phyloP scores from a whole-genome alignment of 1,284 basidiomycete genomes.

The Cutaneotrichosporon sp. region DNA sequence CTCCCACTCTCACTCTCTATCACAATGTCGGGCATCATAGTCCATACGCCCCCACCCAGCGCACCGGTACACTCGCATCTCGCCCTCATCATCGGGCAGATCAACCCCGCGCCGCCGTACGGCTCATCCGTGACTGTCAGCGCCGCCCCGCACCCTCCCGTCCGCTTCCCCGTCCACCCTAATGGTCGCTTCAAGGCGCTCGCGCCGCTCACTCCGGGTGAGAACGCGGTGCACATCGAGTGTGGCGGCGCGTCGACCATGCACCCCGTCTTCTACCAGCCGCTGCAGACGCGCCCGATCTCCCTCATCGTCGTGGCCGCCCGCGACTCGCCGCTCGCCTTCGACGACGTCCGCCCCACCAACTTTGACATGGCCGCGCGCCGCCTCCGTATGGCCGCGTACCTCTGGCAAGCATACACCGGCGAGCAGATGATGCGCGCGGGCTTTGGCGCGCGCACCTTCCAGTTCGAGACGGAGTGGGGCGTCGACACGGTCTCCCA shows the following conservation, averaged over 20 bases:
- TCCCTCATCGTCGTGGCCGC: conserved; percentile 12
- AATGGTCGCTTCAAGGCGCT: conserved; percentile 18
- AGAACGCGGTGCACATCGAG: conserved; percentile 5
- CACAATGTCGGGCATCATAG: neutral
- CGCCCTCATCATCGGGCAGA: conserved; percentile 16
- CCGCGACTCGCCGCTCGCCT: conserved; percentile 12
- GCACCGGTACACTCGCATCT: conserved; percentile 15
- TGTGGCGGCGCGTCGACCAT: neutral
- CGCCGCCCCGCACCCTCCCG: neutral
- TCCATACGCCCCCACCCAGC: conserved; percentile 3
- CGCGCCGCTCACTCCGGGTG: conserved; percentile 9
- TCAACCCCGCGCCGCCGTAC: conserved; percentile 2
- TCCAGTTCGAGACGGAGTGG: conserved; percentile 14
- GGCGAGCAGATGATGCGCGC: conserved; percentile 15
- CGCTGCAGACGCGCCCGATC: conserved; percentile 8
- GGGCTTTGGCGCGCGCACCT: conserved; percentile 14
- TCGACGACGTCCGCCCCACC: conserved; percentile 14
- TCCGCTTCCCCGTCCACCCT: conserved; percentile 11
- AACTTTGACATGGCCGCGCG: conserved; percentile 12
- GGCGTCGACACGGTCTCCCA: conserved; percentile 9
- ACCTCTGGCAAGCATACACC: conserved; percentile 18
- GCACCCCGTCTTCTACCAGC: conserved; percentile 7
- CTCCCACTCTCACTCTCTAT: no score
- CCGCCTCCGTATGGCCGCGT: conserved; percentile 18
- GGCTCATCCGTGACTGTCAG: conserved; percentile 6